These are phyloP conservation scores for Solanum paucissectum DNA, from an alignment of 257 asterid species.

Conservation along the genomic window DNA sequence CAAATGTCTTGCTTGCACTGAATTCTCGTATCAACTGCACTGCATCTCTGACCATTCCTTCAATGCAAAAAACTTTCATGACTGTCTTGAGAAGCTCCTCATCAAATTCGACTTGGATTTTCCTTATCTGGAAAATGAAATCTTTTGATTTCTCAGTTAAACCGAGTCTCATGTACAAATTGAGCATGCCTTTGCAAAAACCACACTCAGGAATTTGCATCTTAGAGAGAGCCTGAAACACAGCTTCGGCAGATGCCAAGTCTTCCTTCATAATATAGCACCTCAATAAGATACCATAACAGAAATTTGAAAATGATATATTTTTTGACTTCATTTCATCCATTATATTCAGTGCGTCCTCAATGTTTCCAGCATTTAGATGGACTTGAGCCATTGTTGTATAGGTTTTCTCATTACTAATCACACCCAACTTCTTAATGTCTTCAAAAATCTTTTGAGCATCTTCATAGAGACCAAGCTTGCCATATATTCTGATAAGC, in stretches of 20 bases:
- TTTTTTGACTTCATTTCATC: constrained; percentile 57
- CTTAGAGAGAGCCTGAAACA: constrained; percentile 50
- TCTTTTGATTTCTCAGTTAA: constrained; percentile 58
- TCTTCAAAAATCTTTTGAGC: constrained; percentile 69
- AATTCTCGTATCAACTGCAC: constrained; percentile 44
- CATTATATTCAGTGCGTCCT: constrained; percentile 63
- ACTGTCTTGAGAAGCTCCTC: constrained; percentile 59
- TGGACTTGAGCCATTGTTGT: constrained; percentile 94
- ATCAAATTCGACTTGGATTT: constrained; percentile 48
- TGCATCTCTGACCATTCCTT: constrained; percentile 61
- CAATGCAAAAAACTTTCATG: constrained; percentile 60
- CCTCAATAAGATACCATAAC: constrained; percentile 45
- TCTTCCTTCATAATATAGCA: constrained; percentile 60
- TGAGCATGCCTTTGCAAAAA: constrained; percentile 55
- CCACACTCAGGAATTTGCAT: constrained; percentile 52
- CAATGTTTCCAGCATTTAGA: constrained; percentile 49
- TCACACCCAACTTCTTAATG: constrained; percentile 48
- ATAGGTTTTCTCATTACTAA: constrained; percentile 59
- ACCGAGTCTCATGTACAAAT: constrained; percentile 47
- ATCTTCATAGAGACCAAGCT: constrained; percentile 86
- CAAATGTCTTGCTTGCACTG: constrained; percentile 21
- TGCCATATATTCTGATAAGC: constrained; percentile 89
- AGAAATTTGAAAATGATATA: constrained; percentile 51
- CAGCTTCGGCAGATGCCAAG: constrained; percentile 61
- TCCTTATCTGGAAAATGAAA: constrained; percentile 50